Evolutionary conservation across 345 rosid species (phyloP).

Genomic region (Acer campestre): DNA sequence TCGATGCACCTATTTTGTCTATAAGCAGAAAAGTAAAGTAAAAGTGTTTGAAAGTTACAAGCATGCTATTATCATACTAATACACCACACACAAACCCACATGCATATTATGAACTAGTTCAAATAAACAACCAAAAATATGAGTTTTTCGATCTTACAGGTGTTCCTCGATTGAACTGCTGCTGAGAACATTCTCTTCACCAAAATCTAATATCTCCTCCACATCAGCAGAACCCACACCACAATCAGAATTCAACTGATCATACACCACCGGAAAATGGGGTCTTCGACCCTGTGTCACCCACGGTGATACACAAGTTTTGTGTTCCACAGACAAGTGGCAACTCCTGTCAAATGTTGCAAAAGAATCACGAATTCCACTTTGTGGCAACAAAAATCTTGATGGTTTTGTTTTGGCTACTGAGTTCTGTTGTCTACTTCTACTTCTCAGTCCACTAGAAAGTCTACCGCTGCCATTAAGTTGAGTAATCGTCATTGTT

Average conservation of each 20-base stretch:
- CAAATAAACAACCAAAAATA: conserved; percentile 18
- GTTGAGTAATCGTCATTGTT: conserved; percentile 44
- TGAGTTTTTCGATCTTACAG: conserved; percentile 45
- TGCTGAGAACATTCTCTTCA: conserved; percentile 32
- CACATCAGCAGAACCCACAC: conserved; percentile 41
- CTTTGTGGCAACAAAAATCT: conserved; percentile 23
- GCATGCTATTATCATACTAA: neutral
- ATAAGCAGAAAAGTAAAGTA: neutral
- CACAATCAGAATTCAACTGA: conserved; percentile 49
- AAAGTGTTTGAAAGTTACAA: neutral
- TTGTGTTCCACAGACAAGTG: conserved; percentile 24
- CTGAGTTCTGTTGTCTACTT: conserved; percentile 24
- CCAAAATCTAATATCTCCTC: conserved; percentile 19
- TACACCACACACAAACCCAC: neutral
- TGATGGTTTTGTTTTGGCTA: conserved; percentile 18
- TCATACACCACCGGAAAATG: conserved; percentile 28
- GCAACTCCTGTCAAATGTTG: conserved; percentile 18
- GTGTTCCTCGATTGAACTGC: conserved; percentile 30
- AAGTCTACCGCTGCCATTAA: conserved; percentile 34
- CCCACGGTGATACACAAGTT: conserved; percentile 31
- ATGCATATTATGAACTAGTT: neutral
- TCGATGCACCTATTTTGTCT: neutral
- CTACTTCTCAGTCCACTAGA: conserved; percentile 39
- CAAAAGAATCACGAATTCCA: conserved; percentile 17
- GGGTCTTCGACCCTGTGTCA: conserved; percentile 35